These are phyloP conservation scores for Phytopythium chamaehyphon DNA, from an alignment of 352 stramenopile species.

Conservation along the genomic window DNA sequence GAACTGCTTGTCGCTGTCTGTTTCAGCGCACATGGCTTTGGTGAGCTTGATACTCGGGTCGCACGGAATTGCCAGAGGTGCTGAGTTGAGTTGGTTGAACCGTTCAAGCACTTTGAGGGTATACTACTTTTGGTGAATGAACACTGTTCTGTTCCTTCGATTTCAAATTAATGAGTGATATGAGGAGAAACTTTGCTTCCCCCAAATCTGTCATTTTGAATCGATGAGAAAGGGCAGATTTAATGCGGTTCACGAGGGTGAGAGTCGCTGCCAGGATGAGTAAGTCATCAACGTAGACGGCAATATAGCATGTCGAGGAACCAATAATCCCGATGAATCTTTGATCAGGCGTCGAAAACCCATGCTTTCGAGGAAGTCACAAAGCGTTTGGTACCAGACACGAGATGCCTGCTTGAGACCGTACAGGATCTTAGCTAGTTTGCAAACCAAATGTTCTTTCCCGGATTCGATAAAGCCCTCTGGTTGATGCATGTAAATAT, in stretches of 20 bases:
- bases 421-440: conserved; percentile 14
- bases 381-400: conserved; percentile 14
- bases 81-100: conserved; percentile 7
- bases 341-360: conserved; percentile 9
- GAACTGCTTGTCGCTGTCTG: conserved; percentile 5
- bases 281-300: conserved; percentile 9
- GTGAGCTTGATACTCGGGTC: conserved; percentile 11
- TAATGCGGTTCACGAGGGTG: conserved; percentile 1
- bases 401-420: conserved; percentile 13
- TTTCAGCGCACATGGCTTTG: conserved; percentile 4
- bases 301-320: conserved; percentile 4
- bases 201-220: conserved; percentile 10
- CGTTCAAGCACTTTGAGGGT: conserved; percentile 12
- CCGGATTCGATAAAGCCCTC: conserved; percentile 8
- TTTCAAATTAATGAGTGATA: conserved; percentile 10
- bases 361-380: neutral
- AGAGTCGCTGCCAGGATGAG: conserved; percentile 8
- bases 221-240: conserved; percentile 9
- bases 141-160: conserved; percentile 6
- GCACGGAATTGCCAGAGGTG: conserved; percentile 8
- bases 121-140: conserved; percentile 16
- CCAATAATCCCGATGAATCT: conserved; percentile 9
- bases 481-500: conserved; percentile 17
- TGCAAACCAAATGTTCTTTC: conserved; percentile 8
- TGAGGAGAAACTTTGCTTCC: conserved; percentile 9